These are phyloP conservation scores for Earliella scabrosa DNA, from an alignment of 1,284 basidiomycete species.

Conservation along the genomic window DNA sequence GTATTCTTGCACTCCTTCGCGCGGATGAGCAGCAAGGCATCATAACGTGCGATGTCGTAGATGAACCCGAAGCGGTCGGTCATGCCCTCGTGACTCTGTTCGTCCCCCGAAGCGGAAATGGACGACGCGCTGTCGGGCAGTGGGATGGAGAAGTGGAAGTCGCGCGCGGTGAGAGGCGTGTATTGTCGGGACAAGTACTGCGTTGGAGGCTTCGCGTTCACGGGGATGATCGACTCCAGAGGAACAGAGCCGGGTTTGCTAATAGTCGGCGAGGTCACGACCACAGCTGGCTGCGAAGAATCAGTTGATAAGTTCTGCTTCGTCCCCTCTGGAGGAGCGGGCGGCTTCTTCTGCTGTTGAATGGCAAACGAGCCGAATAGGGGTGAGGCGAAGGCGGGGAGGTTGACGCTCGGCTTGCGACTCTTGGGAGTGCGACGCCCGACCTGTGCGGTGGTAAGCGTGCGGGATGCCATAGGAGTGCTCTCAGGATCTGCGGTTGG, in stretches of 20 bases:
- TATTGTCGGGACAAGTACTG: constrained; percentile 79
- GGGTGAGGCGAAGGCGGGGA: constrained; percentile 48
- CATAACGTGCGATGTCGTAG: constrained; percentile 84
- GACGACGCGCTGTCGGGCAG: constrained; percentile 59
- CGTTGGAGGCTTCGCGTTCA: constrained; percentile 84
- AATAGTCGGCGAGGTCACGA: constrained; percentile 4
- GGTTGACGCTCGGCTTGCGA: constrained; percentile 41
- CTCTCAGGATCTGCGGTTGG: constrained; percentile 10
- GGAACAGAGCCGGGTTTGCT: constrained; percentile 69
- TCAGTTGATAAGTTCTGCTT: constrained; percentile 26
- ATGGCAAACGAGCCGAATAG: constrained; percentile 62
- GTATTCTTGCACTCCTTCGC: constrained; percentile 75
- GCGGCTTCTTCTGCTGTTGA: constrained; percentile 51
- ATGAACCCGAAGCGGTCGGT: constrained; percentile 97
- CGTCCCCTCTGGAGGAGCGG: constrained; percentile 33
- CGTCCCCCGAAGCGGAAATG: constrained; percentile 56
- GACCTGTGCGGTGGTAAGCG: constrained; percentile 26
- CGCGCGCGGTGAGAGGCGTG: constrained; percentile 65
- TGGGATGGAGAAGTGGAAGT: constrained; percentile 71
- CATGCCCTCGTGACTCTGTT: constrained; percentile 65
- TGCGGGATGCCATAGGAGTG: constrained; percentile 19
- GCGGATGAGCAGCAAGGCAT: constrained; percentile 76
- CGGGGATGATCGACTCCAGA: constrained; percentile 88
- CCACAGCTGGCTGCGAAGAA: constrained; percentile 8
- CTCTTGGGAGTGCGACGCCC: constrained; percentile 40